Conservation (phyloP, 495 filamentous ascomycete genomes). For the Hypoxylon lenormandii region DNA sequence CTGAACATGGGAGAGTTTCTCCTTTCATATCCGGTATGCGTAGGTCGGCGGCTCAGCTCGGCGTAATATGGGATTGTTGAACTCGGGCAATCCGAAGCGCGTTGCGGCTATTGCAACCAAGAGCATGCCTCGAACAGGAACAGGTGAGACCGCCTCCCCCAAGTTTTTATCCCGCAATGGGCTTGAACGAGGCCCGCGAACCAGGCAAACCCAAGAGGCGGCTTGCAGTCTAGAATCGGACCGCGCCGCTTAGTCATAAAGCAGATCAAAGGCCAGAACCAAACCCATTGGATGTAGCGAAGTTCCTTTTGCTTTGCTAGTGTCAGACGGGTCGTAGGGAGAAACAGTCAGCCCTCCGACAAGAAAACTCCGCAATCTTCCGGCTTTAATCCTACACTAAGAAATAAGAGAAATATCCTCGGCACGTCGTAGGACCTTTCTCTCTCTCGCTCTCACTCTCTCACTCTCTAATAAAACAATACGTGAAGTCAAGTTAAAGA, state of each 20-base stretch:
- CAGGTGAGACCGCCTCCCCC: slow-evolving; percentile 11
- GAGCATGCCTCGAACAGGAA: background rate
- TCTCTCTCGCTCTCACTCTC: no score
- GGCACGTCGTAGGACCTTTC: background rate
- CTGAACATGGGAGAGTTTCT: slow-evolving; percentile 18
- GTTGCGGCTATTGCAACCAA: slow-evolving; percentile 21
- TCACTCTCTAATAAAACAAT: background rate
- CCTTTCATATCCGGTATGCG: slow-evolving; percentile 29
- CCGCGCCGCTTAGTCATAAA: slow-evolving; percentile 32
- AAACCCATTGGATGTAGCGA: background rate
- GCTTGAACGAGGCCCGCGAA: slow-evolving; percentile 34
- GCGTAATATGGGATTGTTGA: slow-evolving; percentile 6
- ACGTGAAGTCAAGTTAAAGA: slow-evolving; percentile 13
- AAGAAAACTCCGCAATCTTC: slow-evolving; percentile 19
- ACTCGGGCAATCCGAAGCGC: slow-evolving; percentile 30
- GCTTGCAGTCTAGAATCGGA: slow-evolving; percentile 12
- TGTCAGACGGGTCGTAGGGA: slow-evolving; percentile 12
- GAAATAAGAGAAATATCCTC: slow-evolving; percentile 1
- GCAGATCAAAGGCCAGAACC: slow-evolving; percentile 9
- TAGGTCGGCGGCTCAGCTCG: slow-evolving; percentile 34
- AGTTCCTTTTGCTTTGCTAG: background rate
- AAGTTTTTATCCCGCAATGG: slow-evolving; percentile 26
- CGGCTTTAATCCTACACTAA: slow-evolving; percentile 6
- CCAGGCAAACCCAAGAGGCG: slow-evolving; percentile 17
- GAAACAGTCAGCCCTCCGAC: background rate